Conservation (phyloP, 2,329 filamentous ascomycete genomes). For the Pestalotiopsis sp. region DNA sequence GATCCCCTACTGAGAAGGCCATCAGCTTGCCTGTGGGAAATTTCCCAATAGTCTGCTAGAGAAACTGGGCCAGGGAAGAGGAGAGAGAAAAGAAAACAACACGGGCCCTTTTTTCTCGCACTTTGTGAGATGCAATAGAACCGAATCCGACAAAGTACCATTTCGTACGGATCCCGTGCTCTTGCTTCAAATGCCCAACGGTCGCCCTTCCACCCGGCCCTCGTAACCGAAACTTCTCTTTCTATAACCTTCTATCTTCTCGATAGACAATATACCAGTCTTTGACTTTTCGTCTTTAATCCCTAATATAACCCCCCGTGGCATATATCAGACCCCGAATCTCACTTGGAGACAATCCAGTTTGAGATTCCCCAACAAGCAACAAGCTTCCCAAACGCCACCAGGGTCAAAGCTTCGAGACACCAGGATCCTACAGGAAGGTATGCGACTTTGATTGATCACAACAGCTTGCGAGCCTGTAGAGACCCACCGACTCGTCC, state of each 20-base stretch:
- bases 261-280: not conserved
- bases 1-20: not conserved
- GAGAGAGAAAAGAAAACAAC: not conserved
- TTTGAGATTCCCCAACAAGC: not conserved
- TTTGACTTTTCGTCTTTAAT: not conserved
- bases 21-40: not conserved
- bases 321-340: not conserved
- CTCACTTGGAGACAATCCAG: not conserved
- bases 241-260: not conserved
- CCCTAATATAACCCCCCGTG: not conserved
- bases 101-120: not conserved
- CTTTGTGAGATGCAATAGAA: not conserved
- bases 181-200: not conserved
- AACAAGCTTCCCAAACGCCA: not conserved
- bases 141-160: not conserved
- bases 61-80: not conserved
- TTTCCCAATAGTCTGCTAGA: not conserved
- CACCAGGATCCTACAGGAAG: not conserved
- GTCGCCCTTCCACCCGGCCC: not conserved
- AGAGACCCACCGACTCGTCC: not conserved
- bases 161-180: not conserved
- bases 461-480: not conserved
- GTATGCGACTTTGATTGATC: conserved; percentile 1
- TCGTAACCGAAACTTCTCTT: not conserved
- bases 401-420: not conserved